Evolutionary conservation across 257 asterid species (phyloP).

Genomic region (Paraleonurus japonicus): DNA sequence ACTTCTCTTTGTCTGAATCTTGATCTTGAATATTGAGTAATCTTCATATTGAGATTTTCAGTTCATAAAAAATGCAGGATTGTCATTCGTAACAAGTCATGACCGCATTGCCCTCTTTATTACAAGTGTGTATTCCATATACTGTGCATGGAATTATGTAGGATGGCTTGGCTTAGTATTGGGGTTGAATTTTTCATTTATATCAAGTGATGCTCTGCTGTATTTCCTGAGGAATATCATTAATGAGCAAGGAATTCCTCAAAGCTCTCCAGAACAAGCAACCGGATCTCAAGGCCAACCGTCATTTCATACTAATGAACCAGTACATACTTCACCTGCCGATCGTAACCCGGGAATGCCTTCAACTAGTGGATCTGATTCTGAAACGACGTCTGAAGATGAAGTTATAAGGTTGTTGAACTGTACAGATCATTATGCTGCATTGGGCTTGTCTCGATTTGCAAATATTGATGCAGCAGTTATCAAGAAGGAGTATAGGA

Average conservation of each 20-base stretch:
- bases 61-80: constrained; percentile 53
- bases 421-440: constrained; percentile 80
- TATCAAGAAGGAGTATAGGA: constrained; percentile 83
- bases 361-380: constrained; percentile 79
- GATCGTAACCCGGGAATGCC: constrained; percentile 69
- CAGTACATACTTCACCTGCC: constrained; percentile 44
- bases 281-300: constrained; percentile 55
- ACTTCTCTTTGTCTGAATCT: background rate
- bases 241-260: constrained; percentile 54
- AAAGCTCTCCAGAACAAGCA: constrained; percentile 59
- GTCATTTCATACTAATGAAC: constrained; percentile 43
- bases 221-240: constrained; percentile 61
- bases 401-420: constrained; percentile 78
- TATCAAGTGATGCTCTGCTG: constrained; percentile 78
- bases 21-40: constrained; percentile 11
- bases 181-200: constrained; percentile 78
- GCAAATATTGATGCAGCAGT: constrained; percentile 62
- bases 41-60: constrained; percentile 21
- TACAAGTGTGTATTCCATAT: constrained; percentile 61
- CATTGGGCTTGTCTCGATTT: constrained; percentile 76
- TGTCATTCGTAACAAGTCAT: constrained; percentile 48
- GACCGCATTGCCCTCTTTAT: constrained; percentile 77
- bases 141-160: constrained; percentile 76
- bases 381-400: constrained; percentile 76
- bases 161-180: constrained; percentile 77